These are phyloP conservation scores for Didymella glomerata DNA, from an alignment of 2,329 filamentous ascomycete species.

Conservation along the genomic window DNA sequence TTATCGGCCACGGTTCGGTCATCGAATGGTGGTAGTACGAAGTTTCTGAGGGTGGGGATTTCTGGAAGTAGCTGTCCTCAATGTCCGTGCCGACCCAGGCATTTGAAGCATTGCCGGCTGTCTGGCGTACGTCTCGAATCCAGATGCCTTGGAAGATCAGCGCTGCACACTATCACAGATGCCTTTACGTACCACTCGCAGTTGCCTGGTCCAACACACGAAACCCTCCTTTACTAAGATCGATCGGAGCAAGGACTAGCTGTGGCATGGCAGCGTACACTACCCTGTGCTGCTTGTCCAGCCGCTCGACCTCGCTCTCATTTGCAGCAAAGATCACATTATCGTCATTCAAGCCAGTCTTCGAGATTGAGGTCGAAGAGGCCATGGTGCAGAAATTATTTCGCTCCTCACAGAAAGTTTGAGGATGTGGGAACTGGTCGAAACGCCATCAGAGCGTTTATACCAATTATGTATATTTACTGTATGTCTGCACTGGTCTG, in stretches of 20 bases:
- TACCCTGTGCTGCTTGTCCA: conserved; percentile 20
- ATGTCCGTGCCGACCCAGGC: conserved; percentile 23
- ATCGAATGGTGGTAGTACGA: conserved; percentile 23
- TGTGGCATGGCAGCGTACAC: conserved; percentile 17
- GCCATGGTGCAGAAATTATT: neutral
- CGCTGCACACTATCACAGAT: neutral
- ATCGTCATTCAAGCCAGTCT: conserved; percentile 19
- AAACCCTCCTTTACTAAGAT: conserved; percentile 14
- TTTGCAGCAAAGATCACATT: conserved; percentile 21
- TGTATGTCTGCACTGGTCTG: neutral
- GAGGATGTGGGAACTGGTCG: neutral
- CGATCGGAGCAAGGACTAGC: conserved; percentile 6
- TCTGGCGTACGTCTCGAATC: conserved; percentile 5
- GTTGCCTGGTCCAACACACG: conserved; percentile 23
- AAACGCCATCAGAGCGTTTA: neutral
- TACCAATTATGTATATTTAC: neutral
- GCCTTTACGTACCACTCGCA: conserved; percentile 12
- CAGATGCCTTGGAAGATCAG: neutral
- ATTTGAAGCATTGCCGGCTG: conserved; percentile 5
- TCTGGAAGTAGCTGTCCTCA: conserved; percentile 21
- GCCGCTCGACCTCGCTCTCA: conserved; percentile 16
- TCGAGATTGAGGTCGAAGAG: conserved; percentile 6
- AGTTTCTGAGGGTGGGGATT: conserved; percentile 12
- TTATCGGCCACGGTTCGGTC: conserved; percentile 23
- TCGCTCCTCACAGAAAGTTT: neutral